Evolutionary conservation across 73 alveolate species (phyloP).

Genomic region (Paramecium biaurelia): DNA sequence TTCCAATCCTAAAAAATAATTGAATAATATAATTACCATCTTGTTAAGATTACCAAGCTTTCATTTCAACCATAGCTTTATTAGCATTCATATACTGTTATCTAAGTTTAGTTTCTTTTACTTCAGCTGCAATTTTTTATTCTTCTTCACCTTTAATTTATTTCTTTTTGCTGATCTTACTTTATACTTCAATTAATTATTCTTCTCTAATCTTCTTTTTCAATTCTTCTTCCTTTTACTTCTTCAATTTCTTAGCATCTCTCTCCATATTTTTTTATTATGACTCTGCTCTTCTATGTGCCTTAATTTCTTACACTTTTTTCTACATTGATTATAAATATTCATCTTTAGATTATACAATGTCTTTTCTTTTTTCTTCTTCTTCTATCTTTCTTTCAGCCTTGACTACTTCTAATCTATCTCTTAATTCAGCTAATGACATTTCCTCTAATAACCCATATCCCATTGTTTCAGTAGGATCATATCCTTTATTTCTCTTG

Average conservation of each 20-base stretch:
- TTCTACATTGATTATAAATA: conserved; percentile 41
- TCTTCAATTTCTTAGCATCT: conserved; percentile 81
- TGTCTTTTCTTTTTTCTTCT: conserved; percentile 85
- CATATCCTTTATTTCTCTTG: conserved; percentile 95
- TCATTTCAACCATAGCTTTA: conserved; percentile 94
- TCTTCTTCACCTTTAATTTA: conserved; percentile 88
- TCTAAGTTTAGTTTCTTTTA: conserved; percentile 93
- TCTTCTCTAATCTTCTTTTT: conserved; percentile 90
- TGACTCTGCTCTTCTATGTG: conserved; percentile 27
- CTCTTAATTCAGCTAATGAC: conserved; percentile 93
- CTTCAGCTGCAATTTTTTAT: conserved; percentile 93
- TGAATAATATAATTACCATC: conserved; percentile 68
- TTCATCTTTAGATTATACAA: conserved; percentile 76
- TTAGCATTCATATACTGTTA: conserved; percentile 95
- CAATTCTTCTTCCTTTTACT: conserved; percentile 80
- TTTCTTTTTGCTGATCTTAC: conserved; percentile 89
- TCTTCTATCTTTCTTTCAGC: conserved; percentile 82
- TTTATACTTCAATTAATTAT: conserved; percentile 88
- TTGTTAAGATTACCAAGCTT: conserved; percentile 94
- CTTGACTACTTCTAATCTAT: conserved; percentile 90
- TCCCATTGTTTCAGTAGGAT: conserved; percentile 98
- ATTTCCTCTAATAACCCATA: conserved; percentile 97
- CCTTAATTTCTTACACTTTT: conserved; percentile 60
- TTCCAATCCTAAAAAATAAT: conserved; percentile 77
- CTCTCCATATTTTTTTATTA: conserved; percentile 78